A percentile compares a stretch with the other conserved stretches of the same genome.
phyloP scores from a whole-genome alignment of 441 rosid species.

The Dalechampia spathulata region DNA sequence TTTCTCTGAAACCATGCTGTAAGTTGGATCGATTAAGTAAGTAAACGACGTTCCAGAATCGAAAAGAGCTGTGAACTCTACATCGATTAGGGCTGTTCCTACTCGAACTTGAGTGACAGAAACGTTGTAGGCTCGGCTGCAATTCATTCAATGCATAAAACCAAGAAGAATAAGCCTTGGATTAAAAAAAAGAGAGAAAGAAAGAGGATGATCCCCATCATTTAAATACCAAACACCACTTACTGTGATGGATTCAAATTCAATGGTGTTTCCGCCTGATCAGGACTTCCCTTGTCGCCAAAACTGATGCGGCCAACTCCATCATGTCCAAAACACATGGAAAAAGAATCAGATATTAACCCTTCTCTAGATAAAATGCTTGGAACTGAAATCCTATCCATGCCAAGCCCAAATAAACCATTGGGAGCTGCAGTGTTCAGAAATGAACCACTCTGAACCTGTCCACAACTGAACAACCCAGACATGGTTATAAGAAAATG shows the following conservation, averaged over 20 bases:
- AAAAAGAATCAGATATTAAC: conserved; percentile 67
- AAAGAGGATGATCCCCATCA: conserved; percentile 8
- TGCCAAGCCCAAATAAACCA: conserved; percentile 91
- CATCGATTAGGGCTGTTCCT: conserved; percentile 40
- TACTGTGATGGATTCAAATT: conserved; percentile 59
- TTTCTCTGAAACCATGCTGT: conserved; percentile 49
- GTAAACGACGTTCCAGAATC: conserved; percentile 95
- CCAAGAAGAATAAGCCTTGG: too few relatives aligned
- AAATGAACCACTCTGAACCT: conserved; percentile 87
- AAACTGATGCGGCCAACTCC: conserved; percentile 88
- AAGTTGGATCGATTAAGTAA: conserved; percentile 58
- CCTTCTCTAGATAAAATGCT: conserved; percentile 70
- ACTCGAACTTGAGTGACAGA: conserved; percentile 56
- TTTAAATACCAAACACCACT: conserved; percentile 28
- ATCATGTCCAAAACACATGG: conserved; percentile 83
- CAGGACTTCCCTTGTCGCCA: conserved; percentile 77
- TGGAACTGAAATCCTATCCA: conserved; percentile 73
- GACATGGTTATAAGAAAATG: conserved; percentile 1
- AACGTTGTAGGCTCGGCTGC: conserved; percentile 80
- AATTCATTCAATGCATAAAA: conserved; percentile 8
- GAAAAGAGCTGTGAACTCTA: conserved; percentile 66
- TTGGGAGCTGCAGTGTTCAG: conserved; percentile 83
- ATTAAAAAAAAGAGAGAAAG: conserved; percentile 1
- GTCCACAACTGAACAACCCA: conserved; percentile 70
- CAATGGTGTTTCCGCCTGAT: conserved; percentile 76